phyloP scores from a whole-genome alignment of 2,329 filamentous ascomycete genomes.

The Microthyrium microscopicum region DNA sequence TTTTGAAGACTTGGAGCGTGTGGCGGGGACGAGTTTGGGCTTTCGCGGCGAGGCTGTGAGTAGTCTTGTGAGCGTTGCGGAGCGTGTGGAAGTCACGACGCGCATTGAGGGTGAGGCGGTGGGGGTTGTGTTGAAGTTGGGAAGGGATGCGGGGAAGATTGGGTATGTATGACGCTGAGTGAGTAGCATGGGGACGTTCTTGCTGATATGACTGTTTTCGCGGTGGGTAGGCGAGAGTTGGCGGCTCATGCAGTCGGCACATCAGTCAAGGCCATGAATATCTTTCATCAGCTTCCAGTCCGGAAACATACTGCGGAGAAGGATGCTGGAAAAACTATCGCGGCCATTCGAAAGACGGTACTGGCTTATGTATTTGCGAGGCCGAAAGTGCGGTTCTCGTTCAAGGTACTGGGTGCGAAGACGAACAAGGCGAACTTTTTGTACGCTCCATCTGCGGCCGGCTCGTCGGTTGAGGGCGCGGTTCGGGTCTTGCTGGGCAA shows the following conservation, averaged over 20 bases:
- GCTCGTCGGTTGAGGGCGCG: conserved; percentile 34
- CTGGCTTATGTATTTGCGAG: conserved; percentile 50
- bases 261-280: conserved; percentile 41
- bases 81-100: conserved; percentile 43
- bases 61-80: conserved; percentile 43
- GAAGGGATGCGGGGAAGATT: conserved; percentile 30
- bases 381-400: conserved; percentile 41
- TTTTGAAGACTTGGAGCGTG: conserved; percentile 42
- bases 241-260: conserved; percentile 50
- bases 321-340: conserved; percentile 38
- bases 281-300: conserved; percentile 47
- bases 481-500: conserved; percentile 45
- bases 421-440: conserved; percentile 38
- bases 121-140: conserved; percentile 36
- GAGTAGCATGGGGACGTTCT: neutral
- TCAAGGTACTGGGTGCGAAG: conserved; percentile 40
- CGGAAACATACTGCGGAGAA: conserved; percentile 42
- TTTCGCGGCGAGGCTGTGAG: conserved; percentile 63
- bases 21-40: conserved; percentile 47
- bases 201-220: neutral
- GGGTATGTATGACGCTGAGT: conserved; percentile 19
- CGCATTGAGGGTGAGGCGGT: conserved; percentile 43
- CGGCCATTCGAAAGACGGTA: conserved; percentile 42
- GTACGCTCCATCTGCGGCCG: conserved; percentile 40
- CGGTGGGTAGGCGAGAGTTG: conserved; percentile 20